A percentile compares a stretch with the other conserved stretches of the same genome.
phyloP scores from a whole-genome alignment of 2,329 filamentous ascomycete genomes.

The Daldinia sp. region DNA sequence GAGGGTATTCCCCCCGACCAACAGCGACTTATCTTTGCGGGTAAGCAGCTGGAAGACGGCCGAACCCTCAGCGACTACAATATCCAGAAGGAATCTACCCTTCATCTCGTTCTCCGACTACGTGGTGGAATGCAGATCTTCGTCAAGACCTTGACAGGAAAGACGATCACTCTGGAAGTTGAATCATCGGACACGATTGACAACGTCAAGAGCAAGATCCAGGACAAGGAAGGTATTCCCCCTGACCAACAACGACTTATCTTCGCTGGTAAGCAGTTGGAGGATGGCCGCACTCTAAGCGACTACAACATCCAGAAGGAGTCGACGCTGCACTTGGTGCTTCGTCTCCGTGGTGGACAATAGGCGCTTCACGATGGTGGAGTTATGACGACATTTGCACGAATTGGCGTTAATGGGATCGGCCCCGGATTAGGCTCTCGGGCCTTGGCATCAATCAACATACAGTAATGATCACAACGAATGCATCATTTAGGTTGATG shows the following conservation, averaged over 20 bases:
- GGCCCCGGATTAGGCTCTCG: slow-evolving; percentile 28
- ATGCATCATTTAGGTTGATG: slow-evolving; percentile 32
- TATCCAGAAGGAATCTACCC: slow-evolving; percentile 91
- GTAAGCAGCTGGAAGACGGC: slow-evolving; percentile 93
- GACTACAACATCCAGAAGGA: slow-evolving; percentile 92
- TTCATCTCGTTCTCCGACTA: slow-evolving; percentile 83
- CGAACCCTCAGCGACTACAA: slow-evolving; percentile 95
- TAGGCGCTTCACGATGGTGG: slow-evolving; percentile 49
- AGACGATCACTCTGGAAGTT: slow-evolving; percentile 77
- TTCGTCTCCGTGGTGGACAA: slow-evolving; percentile 76
- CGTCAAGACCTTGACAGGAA: slow-evolving; percentile 77
- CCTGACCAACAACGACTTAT: slow-evolving; percentile 78
- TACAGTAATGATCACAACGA: slow-evolving; percentile 27
- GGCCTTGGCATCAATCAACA: slow-evolving; percentile 38
- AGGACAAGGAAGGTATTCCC: slow-evolving; percentile 79
- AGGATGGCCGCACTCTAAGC: slow-evolving; percentile 83
- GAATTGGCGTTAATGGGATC: slow-evolving; percentile 49
- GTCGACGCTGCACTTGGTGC: slow-evolving; percentile 76
- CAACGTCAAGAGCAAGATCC: slow-evolving; percentile 78
- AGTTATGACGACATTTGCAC: slow-evolving; percentile 45
- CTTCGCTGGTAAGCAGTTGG: slow-evolving; percentile 77
- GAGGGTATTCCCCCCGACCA: slow-evolving; percentile 95
- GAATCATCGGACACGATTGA: slow-evolving; percentile 77
- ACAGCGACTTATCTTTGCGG: slow-evolving; percentile 92
- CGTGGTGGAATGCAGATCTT: slow-evolving; percentile 85